Evolutionary conservation across 2,329 filamentous ascomycete genomes (phyloP), one percentile per base, ranked within the genome.

Genomic region (Leptographium radiaticola): DNA sequence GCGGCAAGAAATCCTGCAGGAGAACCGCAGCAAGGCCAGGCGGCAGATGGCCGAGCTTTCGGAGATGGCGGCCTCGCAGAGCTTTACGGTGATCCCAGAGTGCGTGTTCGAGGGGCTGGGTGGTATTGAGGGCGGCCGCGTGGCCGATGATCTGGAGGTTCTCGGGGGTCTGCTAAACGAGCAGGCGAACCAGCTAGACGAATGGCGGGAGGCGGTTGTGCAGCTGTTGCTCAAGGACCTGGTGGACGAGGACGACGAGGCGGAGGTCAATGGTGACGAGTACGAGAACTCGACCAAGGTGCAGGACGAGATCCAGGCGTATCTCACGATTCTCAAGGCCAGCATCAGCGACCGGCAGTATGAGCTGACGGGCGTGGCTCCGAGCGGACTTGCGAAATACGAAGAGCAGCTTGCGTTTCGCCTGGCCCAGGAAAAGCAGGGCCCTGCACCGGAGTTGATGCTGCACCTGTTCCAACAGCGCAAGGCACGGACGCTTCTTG

Each of bases 261-360:
- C 18, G 62, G 89, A 94, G 55, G 77, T 82, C 2, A 91, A 89
- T 12, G 93, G 93, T 30, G 85, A 96, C 56, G 93, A 97, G 65
- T 93, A 95, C 58, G 86, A 89, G 60, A 80, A 87, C 36, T 95
- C 91, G 0, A 88, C 89, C 0, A 87, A 87, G 65, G 78, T 84
- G 47, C 91, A 97, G 68, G 91, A 96, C 57, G 83, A 94, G 64
- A 79, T 96, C 44, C 87, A 91, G 67, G 87, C 87, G 8, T 95
- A 94, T 63, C 85, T 95, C 55, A 83, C 89, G 64, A 83, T 80
- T 10, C 72, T 96, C 33, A 79, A 88, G 56, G 81, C 86, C 0
- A 75, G 85, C 49, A 78, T 93, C 54, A 84, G 87, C 8, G 90
- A 97, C 67, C 82, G 91, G 13, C 81, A 85, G 58, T 81, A 85